Evolutionary conservation across 495 filamentous ascomycete genomes (phyloP).

Genomic region (Parachaetomium inaequale): DNA sequence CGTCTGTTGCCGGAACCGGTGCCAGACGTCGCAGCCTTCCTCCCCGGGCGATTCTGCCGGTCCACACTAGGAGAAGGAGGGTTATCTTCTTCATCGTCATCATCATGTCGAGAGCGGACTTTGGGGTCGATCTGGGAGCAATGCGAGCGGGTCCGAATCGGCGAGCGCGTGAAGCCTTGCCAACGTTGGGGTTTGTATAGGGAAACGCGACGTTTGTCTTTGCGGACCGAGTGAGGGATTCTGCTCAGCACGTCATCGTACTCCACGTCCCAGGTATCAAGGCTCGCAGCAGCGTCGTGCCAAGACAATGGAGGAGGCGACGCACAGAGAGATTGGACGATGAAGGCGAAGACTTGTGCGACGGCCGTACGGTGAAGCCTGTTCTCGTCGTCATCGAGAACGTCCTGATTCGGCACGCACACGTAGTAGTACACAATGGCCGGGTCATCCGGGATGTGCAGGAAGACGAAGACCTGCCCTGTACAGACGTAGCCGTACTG

Average conservation of each 20-base stretch:
- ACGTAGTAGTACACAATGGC: conserved; percentile 38
- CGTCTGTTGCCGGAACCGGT: conserved; percentile 11
- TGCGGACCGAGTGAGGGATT: conserved; percentile 30
- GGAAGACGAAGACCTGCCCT: conserved; percentile 47
- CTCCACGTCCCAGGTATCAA: conserved; percentile 39
- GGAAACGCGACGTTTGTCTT: conserved; percentile 29
- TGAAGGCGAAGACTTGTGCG: conserved; percentile 48
- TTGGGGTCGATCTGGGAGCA: conserved; percentile 16
- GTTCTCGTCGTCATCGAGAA: conserved; percentile 31
- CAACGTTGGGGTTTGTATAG: conserved; percentile 31
- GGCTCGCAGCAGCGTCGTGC: conserved; percentile 33
- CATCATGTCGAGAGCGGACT: conserved; percentile 10
- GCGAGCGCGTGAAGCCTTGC: conserved; percentile 29
- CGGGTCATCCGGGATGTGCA: conserved; percentile 44
- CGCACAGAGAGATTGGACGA: conserved; percentile 40
- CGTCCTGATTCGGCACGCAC: conserved; percentile 41
- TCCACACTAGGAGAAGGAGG: conserved; percentile 25
- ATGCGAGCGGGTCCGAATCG: conserved; percentile 27
- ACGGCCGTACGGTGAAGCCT: conserved; percentile 43
- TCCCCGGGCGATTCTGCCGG: conserved; percentile 16
- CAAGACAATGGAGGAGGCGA: conserved; percentile 36
- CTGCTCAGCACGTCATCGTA: conserved; percentile 36
- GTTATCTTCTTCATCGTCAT: conserved; percentile 19
- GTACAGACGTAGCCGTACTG: conserved; percentile 47
- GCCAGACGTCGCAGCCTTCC: conserved; percentile 13